phyloP scores from a whole-genome alignment of 768 basidiomycete species.

The Arthromyces matolae region DNA sequence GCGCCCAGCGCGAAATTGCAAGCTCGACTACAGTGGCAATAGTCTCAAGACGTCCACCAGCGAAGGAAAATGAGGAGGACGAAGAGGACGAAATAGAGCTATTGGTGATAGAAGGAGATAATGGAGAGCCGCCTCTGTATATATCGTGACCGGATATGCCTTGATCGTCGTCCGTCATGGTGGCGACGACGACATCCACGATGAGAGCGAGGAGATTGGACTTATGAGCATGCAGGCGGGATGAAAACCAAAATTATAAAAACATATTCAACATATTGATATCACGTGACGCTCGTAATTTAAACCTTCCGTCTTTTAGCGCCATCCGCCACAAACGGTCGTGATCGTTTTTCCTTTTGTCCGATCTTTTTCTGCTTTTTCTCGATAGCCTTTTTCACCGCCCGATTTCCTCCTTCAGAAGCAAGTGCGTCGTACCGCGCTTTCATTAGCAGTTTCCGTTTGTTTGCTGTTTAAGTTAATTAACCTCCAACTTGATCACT shows the following conservation, averaged over 20 bases:
- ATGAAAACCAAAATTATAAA: not conserved
- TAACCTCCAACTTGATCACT: no score
- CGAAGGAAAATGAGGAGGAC: conserved; percentile 36
- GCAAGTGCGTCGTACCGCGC: conserved; percentile 81
- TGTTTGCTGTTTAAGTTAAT: conserved; percentile 58
- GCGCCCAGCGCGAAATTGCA: conserved; percentile 71
- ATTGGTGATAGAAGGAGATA: conserved; percentile 23
- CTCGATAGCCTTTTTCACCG: conserved; percentile 84
- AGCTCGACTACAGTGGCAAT: conserved; percentile 63
- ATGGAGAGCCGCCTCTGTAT: conserved; percentile 51
- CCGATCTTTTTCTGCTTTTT: conserved; percentile 84
- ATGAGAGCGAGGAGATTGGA: conserved; percentile 1
- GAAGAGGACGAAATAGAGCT: conserved; percentile 28
- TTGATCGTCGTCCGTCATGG: conserved; percentile 13
- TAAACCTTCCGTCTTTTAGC: conserved; percentile 19
- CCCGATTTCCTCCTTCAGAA: conserved; percentile 68
- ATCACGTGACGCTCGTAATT: conserved; percentile 11
- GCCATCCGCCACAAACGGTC: conserved; percentile 49
- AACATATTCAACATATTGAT: conserved; percentile 1
- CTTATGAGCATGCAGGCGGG: not conserved
- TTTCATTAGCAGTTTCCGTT: conserved; percentile 67
- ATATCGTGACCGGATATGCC: conserved; percentile 37
- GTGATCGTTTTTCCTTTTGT: conserved; percentile 85
- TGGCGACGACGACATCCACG: conserved; percentile 7
- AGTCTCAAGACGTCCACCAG: conserved; percentile 43